Evolutionary conservation across 1,284 basidiomycete species (phyloP).

Genomic region (Cerrena zonata): DNA sequence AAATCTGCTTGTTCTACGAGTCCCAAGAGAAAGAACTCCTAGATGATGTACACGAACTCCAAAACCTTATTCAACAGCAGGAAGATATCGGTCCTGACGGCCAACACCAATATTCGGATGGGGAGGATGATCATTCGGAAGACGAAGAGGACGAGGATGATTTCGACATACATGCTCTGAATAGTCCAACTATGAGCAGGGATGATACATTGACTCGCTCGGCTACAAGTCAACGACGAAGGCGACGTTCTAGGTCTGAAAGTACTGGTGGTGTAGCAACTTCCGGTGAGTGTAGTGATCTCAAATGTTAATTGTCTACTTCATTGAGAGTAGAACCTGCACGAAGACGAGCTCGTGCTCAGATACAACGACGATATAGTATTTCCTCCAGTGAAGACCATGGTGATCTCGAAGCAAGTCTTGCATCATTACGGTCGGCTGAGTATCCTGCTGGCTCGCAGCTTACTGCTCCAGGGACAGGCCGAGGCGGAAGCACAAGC

Average conservation of each 20-base stretch:
- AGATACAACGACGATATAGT: conserved; percentile 39
- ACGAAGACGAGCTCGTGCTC: conserved; percentile 15
- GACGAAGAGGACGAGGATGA: conserved; percentile 60
- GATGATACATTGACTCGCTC: conserved; percentile 15
- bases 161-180: conserved; percentile 14
- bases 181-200: conserved; percentile 19
- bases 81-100: conserved; percentile 61
- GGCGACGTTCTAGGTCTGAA: conserved; percentile 31
- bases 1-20: conserved; percentile 80
- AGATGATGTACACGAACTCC: conserved; percentile 57
- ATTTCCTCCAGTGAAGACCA: conserved; percentile 48
- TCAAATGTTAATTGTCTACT: too few species aligned
- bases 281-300: too few species aligned
- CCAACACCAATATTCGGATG: conserved; percentile 38
- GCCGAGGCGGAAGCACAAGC: conserved; percentile 22
- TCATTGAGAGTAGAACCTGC: conserved; percentile 16
- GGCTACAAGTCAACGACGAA: background rate
- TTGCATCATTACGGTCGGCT: conserved; percentile 30
- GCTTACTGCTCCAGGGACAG: conserved; percentile 5
- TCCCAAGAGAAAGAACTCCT: conserved; percentile 70
- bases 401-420: conserved; percentile 38
- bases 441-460: conserved; percentile 15
- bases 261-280: conserved; percentile 22
- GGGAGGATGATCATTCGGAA: conserved; percentile 55
- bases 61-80: conserved; percentile 59